phyloP scores from a whole-genome alignment of 148 eudicot genomes.

The Fallopia convolvulus region DNA sequence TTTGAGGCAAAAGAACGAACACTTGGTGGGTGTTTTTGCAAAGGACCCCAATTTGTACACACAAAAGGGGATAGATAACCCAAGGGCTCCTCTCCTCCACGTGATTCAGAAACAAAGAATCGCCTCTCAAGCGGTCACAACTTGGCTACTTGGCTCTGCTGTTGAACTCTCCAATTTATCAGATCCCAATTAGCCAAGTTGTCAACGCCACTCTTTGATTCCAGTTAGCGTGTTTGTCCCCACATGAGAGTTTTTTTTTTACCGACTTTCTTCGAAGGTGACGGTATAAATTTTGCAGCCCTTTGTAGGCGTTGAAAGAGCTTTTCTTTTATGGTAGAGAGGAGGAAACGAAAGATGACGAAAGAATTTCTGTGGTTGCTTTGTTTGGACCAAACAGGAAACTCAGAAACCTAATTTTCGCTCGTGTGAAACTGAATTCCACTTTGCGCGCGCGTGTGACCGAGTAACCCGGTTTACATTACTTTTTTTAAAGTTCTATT shows the following conservation, averaged over 20 bases:
- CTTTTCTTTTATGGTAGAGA: not conserved
- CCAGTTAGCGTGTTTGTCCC: not conserved
- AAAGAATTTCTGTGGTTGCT: not conserved
- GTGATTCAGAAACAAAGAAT: constrained; percentile 6
- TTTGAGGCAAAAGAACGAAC: constrained; percentile 12
- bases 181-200: not conserved
- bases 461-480: not conserved
- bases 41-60: constrained; percentile 3
- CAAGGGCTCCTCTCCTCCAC: constrained; percentile 11
- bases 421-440: not conserved
- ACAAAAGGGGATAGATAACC: not conserved
- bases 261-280: not conserved
- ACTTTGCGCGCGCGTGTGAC: not conserved
- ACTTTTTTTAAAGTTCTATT: not conserved
- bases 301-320: not conserved
- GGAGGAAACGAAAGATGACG: not conserved
- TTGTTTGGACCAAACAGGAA: not conserved
- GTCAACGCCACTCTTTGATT: not conserved
- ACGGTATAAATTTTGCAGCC: not conserved
- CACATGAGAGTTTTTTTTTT: not conserved
- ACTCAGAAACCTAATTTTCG: not conserved
- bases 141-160: not conserved
- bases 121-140: constrained; percentile 5
- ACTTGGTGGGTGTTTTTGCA: not conserved
- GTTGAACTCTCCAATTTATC: not conserved